These are phyloP conservation scores for Botryotinia convoluta DNA, from an alignment of 2,329 filamentous ascomycete species.

Conservation along the genomic window DNA sequence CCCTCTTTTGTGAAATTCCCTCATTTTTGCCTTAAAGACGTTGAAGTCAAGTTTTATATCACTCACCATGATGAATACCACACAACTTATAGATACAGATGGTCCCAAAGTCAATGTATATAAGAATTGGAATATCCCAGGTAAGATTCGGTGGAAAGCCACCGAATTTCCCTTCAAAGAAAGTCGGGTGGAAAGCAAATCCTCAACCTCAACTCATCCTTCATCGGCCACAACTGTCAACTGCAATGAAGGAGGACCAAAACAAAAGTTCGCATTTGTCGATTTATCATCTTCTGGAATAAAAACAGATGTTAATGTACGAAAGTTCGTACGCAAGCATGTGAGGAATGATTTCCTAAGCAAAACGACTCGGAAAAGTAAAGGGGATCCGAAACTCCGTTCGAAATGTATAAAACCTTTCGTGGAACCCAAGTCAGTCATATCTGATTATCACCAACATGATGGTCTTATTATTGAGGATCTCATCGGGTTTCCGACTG, in stretches of 20 bases:
- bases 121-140: slow-evolving; percentile 7
- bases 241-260: neutral
- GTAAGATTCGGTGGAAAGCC: neutral
- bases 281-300: slow-evolving; percentile 18
- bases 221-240: neutral
- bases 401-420: neutral
- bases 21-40: neutral
- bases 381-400: neutral
- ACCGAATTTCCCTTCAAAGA: neutral
- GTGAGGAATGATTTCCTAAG: slow-evolving; percentile 27
- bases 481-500: slow-evolving; percentile 24
- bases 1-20: neutral
- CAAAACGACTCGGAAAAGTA: slow-evolving; percentile 7
- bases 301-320: slow-evolving; percentile 20
- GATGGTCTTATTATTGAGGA: neutral
- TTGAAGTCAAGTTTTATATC: slow-evolving; percentile 2
- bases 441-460: neutral
- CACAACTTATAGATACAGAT: neutral
- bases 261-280: slow-evolving; percentile 26
- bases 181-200: neutral
- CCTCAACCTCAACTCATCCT: neutral
- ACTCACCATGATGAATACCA: neutral
- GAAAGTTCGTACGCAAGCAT: slow-evolving; percentile 27
- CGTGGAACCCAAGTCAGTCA: neutral
- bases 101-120: neutral